Evolutionary conservation across 345 rosid species (phyloP), one percentile per base, ranked within the genome.

Genomic region (Gossypioides kirkii): DNA sequence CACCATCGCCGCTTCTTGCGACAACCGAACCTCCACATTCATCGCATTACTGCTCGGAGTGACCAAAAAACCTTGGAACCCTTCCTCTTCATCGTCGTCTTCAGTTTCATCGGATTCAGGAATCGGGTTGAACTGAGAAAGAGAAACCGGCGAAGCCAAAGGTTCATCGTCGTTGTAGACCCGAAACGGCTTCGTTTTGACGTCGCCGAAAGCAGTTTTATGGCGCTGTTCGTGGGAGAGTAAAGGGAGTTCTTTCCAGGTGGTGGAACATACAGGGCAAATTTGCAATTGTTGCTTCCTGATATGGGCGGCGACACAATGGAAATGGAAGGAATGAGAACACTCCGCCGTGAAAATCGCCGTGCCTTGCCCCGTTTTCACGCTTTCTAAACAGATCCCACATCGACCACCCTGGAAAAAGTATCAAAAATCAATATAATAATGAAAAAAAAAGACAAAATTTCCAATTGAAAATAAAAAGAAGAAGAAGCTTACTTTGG

Each of bases 271-370:
- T 7, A 94, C 87, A 13, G 98, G 98, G 41, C 98, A 94, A 25
- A 77, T 54, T 71, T 88, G 82, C 22, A 86, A 72, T 1, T 77
- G 81, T 9, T 77, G 86, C 69, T 79, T 84, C 62, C 79, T 79
- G 53, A 82, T 68, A 71, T 80, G 88, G 43, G 90, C 60, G 38
- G 92, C 80, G 13, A 92, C 73, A 72, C 97, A 94, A 1, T 89
- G 91, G 74, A 92, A 90, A 72, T 94, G 97, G 63, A 94, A 94
- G 41, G 79, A 73, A 75, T 94, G 97, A 0, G 88, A 83, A 69
- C 98, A 94, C 74, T 94, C 97, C 13, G 97, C 97, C 32, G 95
- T 94, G 84, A 88, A 88, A 64, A 91, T 87, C 22, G 94, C 95
- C 9, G 92, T 89, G 17, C 97, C 97, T 71, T 86, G 87, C 2